Evolutionary conservation across 768 basidiomycete genomes (phyloP).

Genomic region (Sutorius australiensis): DNA sequence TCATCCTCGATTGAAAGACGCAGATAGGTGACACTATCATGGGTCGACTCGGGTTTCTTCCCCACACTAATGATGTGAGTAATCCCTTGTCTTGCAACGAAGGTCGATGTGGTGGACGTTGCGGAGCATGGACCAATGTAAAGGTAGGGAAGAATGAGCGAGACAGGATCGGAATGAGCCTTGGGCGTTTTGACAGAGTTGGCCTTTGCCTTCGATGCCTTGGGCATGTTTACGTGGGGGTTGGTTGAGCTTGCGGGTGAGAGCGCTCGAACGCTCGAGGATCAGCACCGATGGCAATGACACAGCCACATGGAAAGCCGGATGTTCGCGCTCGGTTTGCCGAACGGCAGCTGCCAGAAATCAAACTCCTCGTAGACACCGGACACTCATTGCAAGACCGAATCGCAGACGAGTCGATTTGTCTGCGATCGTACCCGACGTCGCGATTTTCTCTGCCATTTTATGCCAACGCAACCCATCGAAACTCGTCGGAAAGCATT

Average conservation of each 20-base stretch:
- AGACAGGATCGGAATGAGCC: background rate
- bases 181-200: background rate
- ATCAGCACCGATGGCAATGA: background rate
- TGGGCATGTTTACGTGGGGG: conserved; percentile 1
- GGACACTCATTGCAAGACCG: no score
- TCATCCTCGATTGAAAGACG: conserved; percentile 8
- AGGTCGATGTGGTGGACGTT: conserved; percentile 3
- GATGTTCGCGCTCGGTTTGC: no score
- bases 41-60: background rate
- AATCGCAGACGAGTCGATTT: conserved; percentile 21
- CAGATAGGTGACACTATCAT: conserved; percentile 5
- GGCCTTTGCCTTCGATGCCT: background rate
- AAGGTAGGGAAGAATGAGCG: conserved; percentile 9
- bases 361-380: no score
- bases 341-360: no score
- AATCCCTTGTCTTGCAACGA: conserved; percentile 2
- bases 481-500: conserved; percentile 39
- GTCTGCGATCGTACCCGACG: conserved; percentile 24
- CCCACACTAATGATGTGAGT: conserved; percentile 13
- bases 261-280: no score
- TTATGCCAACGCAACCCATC: conserved; percentile 64
- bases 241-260: background rate
- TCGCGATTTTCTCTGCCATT: conserved; percentile 33
- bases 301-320: no score
- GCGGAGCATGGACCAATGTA: conserved; percentile 8